Evolutionary conservation across 2,329 filamentous ascomycete species (phyloP), one percentile per base, ranked within the genome.

Genomic region (Helminthosporium solani): DNA sequence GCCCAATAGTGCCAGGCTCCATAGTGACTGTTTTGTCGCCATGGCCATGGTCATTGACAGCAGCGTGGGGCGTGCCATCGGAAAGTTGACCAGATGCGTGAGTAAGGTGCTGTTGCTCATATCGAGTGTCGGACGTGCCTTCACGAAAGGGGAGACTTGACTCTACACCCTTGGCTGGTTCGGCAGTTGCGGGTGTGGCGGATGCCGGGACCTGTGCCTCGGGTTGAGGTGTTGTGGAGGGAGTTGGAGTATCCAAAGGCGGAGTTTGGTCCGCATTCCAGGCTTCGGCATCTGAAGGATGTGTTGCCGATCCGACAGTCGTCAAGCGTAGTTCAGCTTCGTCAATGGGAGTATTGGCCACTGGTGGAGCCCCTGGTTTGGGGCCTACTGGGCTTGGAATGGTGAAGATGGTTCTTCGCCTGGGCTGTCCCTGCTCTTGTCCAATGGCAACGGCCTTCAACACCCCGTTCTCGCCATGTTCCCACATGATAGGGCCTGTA

Each of bases 401-500:
- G 4, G 63, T 68, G 33, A 74, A 74, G 19, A 78, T 57, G 19
- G 70, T 60, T 28, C 53, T 57, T 12, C 66, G 59, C 25, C 75
- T 60, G 12, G 59, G 69, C 47, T 64, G 57, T n/a, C 74, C 74
- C 20, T 70, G 64, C 43, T 74, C 68, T 12, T 56, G 67, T 3
- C 75, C 75, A 11, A 77, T 69, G 6, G 74, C 75, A 34, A 73
- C 62, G 1, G 74, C 74, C 38, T 71, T 67, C 59, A 76, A 65
- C 27, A 68, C 67, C n/a, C 73, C 73, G 37, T 71, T 62, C 6
- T 60, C 60, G n/a, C 56, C 57, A 45, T 68, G 63, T 48, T 73
- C 70, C 75, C 73, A 78, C 46, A 67, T 71, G 16, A 78, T 73
- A 1, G 75, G 75, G 0, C 75, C 75, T 16, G 66, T 74, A 1